A percentile compares a stretch with the other conserved stretches of the same genome.
phyloP scores from a whole-genome alignment of 2,329 filamentous ascomycete species.

The Nemania diffusa region DNA sequence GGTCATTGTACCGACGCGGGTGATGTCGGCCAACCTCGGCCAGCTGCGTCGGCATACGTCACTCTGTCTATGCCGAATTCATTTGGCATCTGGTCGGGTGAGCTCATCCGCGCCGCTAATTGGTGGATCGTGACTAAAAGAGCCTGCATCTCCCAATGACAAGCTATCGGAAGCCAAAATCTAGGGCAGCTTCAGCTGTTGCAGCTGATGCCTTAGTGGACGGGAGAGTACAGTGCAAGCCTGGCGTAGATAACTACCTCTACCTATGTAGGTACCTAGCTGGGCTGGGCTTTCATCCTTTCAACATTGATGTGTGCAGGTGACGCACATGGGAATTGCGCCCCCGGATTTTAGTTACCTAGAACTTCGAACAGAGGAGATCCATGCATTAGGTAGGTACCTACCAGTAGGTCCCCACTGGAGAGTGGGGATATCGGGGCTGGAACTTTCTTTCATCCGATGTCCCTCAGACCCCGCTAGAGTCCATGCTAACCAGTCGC shows the following conservation, averaged over 20 bases:
- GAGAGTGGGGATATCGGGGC: neutral
- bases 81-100: conserved; percentile 26
- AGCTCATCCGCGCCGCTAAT: conserved; percentile 17
- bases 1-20: conserved; percentile 44
- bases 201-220: conserved; percentile 19
- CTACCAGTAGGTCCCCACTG: neutral
- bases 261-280: neutral
- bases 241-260: too few species aligned
- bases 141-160: conserved; percentile 7
- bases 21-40: conserved; percentile 45
- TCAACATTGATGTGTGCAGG: conserved; percentile 21
- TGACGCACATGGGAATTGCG: conserved; percentile 25
- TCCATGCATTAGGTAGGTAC: neutral
- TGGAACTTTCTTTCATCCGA: conserved; percentile 29
- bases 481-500: neutral
- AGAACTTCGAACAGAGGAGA: neutral
- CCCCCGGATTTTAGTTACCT: neutral
- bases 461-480: neutral
- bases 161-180: neutral
- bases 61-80: conserved; percentile 31
- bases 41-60: conserved; percentile 41
- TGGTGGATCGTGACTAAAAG: conserved; percentile 31
- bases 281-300: neutral
- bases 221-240: neutral
- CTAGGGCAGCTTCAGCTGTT: neutral